Evolutionary conservation across 83 land plant genomes (phyloP).

Genomic region (Isoetes engelmannii): DNA sequence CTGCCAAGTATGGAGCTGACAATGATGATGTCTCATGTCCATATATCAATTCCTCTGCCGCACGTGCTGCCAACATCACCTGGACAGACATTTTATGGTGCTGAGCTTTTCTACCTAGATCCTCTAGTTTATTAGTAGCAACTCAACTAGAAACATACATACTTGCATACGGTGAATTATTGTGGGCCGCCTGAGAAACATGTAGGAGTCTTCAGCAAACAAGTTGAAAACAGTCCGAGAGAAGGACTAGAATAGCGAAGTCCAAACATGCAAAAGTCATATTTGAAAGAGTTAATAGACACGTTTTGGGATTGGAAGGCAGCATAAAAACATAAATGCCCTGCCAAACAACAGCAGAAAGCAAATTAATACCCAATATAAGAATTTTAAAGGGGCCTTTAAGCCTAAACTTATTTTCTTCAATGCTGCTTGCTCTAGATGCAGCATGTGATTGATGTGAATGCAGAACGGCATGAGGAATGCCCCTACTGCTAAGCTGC

Average conservation of each 20-base stretch:
- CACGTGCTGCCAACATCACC: slow-evolving; percentile 84
- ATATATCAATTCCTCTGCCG: slow-evolving; percentile 87
- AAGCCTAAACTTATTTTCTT: neutral
- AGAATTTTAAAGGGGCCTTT: neutral
- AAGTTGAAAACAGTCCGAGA: slow-evolving; percentile 63
- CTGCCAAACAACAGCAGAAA: neutral
- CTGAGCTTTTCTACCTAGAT: neutral
- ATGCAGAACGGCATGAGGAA: too few species aligned
- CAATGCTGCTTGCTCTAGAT: too few species aligned
- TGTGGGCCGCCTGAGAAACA: slow-evolving; percentile 68
- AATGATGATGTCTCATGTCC: slow-evolving; percentile 76
- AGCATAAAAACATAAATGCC: too few species aligned
- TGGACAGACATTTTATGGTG: slow-evolving; percentile 13
- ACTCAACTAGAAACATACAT: neutral
- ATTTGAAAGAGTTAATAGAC: too few species aligned
- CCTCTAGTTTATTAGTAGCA: neutral
- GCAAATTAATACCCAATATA: neutral
- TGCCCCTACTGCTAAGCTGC: too few species aligned
- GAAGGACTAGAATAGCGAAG: slow-evolving; percentile 40
- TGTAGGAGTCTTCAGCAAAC: slow-evolving; percentile 73
- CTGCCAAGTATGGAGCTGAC: slow-evolving; percentile 57
- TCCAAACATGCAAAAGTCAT: slow-evolving; percentile 1
- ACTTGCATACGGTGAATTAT: slow-evolving; percentile 89
- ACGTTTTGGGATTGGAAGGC: too few species aligned
- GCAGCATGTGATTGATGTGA: too few species aligned